Conservation (phyloP, 164 flowering plant species). For the Chimonanthus praecox region DNA sequence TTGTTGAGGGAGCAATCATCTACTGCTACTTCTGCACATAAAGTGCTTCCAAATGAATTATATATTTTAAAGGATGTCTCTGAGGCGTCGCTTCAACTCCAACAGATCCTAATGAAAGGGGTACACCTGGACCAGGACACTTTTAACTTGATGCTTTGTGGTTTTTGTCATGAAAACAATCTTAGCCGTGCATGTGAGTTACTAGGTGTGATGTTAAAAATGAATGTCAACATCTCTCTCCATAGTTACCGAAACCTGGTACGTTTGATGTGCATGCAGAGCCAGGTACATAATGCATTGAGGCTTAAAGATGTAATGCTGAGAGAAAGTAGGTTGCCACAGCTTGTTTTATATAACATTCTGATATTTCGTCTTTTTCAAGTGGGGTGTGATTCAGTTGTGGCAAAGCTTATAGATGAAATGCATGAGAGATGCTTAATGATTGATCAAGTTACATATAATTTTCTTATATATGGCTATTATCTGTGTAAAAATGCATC, state of each 20-base stretch:
- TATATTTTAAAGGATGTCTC: constrained; percentile 31
- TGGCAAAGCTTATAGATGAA: constrained; percentile 33
- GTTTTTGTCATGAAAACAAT: constrained; percentile 35
- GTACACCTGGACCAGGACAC: constrained; percentile 30
- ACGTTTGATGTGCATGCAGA: constrained; percentile 37
- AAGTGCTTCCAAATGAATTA: constrained; percentile 40
- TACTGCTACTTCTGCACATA: constrained; percentile 15
- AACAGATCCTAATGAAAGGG: constrained; percentile 36
- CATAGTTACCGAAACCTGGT: constrained; percentile 45
- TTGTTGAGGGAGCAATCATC: constrained; percentile 26
- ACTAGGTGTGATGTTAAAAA: constrained; percentile 50
- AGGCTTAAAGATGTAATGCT: constrained; percentile 46
- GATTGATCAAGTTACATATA: constrained; percentile 51
- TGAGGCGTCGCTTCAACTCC: constrained; percentile 35
- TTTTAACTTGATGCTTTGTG: constrained; percentile 37
- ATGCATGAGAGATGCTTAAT: constrained; percentile 33
- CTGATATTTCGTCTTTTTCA: constrained; percentile 49
- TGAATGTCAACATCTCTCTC: constrained; percentile 37
- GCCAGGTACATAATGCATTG: constrained; percentile 32
- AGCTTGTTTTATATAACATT: constrained; percentile 43
- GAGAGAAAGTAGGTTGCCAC: constrained; percentile 18
- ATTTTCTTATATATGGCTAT: constrained; percentile 63
- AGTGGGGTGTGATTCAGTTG: constrained; percentile 22
- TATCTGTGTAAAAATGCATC: constrained; percentile 31
- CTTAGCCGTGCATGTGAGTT: constrained; percentile 34